A percentile compares a stretch with the other conserved stretches of the same genome.
phyloP scores from a whole-genome alignment of 192 early-diverging fungal species.

The Geranomyces michiganensis region DNA sequence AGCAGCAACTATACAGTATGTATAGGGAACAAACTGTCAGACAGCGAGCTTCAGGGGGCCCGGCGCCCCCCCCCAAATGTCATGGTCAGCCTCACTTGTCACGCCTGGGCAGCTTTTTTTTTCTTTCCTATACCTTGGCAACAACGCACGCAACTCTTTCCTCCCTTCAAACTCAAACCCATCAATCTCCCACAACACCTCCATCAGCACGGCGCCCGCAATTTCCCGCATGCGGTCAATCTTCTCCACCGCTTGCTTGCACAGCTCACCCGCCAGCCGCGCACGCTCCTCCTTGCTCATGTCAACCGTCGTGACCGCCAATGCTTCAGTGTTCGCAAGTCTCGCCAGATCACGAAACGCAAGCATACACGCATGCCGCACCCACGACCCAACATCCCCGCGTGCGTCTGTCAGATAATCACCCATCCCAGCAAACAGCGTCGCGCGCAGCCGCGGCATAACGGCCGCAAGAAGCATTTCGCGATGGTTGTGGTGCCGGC shows the following conservation, averaged over 20 bases:
- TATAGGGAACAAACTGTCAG: too few species aligned
- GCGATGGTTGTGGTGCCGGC: too few species aligned
- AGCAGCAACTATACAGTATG: too few species aligned
- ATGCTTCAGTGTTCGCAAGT: too few species aligned
- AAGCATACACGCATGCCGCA: conserved; percentile 73
- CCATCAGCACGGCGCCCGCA: conserved; percentile 68
- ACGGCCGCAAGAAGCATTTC: conserved; percentile 8
- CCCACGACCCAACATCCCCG: conserved; percentile 96
- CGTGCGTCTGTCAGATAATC: conserved; percentile 89
- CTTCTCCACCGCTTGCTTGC: conserved; percentile 86
- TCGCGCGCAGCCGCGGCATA: conserved; percentile 10
- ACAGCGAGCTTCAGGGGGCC: too few species aligned
- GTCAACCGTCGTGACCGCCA: too few species aligned
- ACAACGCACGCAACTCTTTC: conserved; percentile 9
- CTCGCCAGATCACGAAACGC: conserved; percentile 1
- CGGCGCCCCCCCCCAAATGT: too few species aligned
- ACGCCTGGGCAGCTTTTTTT: too few species aligned
- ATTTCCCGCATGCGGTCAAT: conserved; percentile 82
- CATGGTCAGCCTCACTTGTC: too few species aligned
- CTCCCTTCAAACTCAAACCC: conserved; percentile 20
- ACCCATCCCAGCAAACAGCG: conserved; percentile 59
- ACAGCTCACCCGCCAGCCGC: conserved; percentile 41
- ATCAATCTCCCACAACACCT: conserved; percentile 46
- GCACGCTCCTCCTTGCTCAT: too few species aligned
- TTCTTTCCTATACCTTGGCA: conserved; percentile 9